phyloP scores from a whole-genome alignment of 179 eudicot genomes.

The Carnegiea gigantea region DNA sequence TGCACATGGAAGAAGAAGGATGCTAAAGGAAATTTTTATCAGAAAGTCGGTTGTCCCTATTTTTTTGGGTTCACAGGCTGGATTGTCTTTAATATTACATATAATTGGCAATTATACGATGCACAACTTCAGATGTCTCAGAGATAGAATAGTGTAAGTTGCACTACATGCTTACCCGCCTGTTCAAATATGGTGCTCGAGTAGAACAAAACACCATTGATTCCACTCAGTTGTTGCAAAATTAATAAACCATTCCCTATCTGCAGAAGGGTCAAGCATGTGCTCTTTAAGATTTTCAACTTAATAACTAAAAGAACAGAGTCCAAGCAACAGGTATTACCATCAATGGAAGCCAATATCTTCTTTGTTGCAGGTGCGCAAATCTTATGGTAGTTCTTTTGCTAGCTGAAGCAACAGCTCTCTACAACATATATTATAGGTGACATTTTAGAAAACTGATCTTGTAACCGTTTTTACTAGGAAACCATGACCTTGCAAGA shows the following conservation, averaged over 20 bases:
- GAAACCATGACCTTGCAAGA: slow-evolving; percentile 5
- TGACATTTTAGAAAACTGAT: slow-evolving; percentile 13
- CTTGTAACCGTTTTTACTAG: slow-evolving; percentile 1
- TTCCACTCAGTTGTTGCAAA: slow-evolving; percentile 85
- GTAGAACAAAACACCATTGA: slow-evolving; percentile 86
- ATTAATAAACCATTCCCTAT: slow-evolving; percentile 85
- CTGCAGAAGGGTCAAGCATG: slow-evolving; percentile 41
- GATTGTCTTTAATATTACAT: not conserved
- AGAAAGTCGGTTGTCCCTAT: not conserved
- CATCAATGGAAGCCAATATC: slow-evolving; percentile 96
- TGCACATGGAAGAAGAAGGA: not conserved
- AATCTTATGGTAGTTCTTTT: slow-evolving; percentile 77
- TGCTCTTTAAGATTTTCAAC: slow-evolving; percentile 9
- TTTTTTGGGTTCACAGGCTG: no score
- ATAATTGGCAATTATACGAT: not conserved
- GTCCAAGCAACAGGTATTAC: slow-evolving; percentile 32
- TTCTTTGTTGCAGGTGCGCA: slow-evolving; percentile 74
- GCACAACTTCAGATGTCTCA: not conserved
- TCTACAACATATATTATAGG: slow-evolving; percentile 40
- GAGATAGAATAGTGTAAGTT: not conserved
- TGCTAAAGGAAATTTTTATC: not conserved
- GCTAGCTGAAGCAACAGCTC: slow-evolving; percentile 81
- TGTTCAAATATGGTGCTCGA: slow-evolving; percentile 72
- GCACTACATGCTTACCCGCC: slow-evolving; percentile 60
- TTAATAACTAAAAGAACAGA: slow-evolving; percentile 15